phyloP scores from a whole-genome alignment of 805 yeast genomes.

The Schwanniomyces occidentalis region DNA sequence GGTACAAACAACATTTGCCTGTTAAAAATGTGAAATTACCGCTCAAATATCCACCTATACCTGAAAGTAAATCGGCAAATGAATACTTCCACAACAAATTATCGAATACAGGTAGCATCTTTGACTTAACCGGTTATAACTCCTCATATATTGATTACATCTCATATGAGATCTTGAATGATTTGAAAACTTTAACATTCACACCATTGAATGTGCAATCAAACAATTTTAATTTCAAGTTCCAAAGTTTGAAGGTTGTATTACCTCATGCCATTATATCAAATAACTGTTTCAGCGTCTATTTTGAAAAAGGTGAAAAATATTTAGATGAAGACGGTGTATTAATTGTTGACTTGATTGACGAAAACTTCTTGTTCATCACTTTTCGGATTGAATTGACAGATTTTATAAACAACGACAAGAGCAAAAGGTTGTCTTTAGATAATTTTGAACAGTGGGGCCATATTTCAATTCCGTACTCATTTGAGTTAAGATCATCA shows the following conservation, averaged over 20 bases:
- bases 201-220: slow-evolving; percentile 40
- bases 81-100: slow-evolving; percentile 22
- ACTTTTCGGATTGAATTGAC: slow-evolving; percentile 46
- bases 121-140: slow-evolving; percentile 19
- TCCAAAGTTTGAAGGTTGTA: slow-evolving; percentile 33
- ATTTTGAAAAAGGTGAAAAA: slow-evolving; percentile 1
- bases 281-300: slow-evolving; percentile 15
- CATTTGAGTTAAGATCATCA: slow-evolving; percentile 41
- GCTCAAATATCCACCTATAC: slow-evolving; percentile 19
- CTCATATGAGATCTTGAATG: slow-evolving; percentile 31
- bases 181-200: slow-evolving; percentile 30
- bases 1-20: slow-evolving; percentile 18
- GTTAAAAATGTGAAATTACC: slow-evolving; percentile 20
- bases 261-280: slow-evolving; percentile 24
- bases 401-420: slow-evolving; percentile 39
- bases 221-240: slow-evolving; percentile 30
- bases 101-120: slow-evolving; percentile 22
- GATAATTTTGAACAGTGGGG: slow-evolving; percentile 58
- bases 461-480: slow-evolving; percentile 64
- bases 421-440: slow-evolving; percentile 19
- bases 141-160: slow-evolving; percentile 27
- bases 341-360: slow-evolving; percentile 55
- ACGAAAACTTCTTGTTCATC: slow-evolving; percentile 50
- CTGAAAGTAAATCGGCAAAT: slow-evolving; percentile 13
- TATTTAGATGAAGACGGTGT: slow-evolving; percentile 11